phyloP scores from a whole-genome alignment of 2,329 filamentous ascomycete genomes.

The Zymoseptoria brevis region DNA sequence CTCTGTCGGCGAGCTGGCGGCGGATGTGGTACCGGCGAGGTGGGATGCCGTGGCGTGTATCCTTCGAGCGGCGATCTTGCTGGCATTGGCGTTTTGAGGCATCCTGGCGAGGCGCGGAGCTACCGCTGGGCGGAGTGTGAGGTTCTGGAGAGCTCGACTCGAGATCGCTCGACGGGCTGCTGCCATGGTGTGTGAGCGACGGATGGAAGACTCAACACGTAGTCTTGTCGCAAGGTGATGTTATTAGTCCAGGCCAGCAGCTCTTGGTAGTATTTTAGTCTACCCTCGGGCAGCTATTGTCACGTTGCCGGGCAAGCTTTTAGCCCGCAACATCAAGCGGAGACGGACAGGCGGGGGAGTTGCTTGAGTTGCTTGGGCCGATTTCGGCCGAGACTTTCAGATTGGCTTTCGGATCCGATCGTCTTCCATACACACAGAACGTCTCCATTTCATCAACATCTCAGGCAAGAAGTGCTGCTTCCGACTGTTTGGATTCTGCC shows the following conservation, averaged over 20 bases:
- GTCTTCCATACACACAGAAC: no score
- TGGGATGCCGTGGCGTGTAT: slow-evolving; percentile 51
- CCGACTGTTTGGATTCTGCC: no score
- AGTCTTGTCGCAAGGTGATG: slow-evolving; percentile 1
- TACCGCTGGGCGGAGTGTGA: slow-evolving; percentile 32
- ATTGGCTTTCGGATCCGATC: no score
- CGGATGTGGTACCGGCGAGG: slow-evolving; percentile 44
- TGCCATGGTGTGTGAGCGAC: slow-evolving; percentile 26
- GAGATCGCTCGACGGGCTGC: slow-evolving; percentile 39
- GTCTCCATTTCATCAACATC: no score
- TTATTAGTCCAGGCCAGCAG: neutral
- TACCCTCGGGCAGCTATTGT: neutral
- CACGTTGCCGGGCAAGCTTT: no score
- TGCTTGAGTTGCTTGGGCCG: no score
- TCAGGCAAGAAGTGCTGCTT: no score
- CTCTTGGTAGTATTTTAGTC: neutral
- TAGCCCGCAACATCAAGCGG: no score
- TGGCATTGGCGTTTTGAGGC: slow-evolving; percentile 29
- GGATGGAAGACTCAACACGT: neutral
- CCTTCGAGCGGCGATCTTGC: slow-evolving; percentile 36
- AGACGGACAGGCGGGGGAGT: no score
- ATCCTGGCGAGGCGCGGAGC: slow-evolving; percentile 27
- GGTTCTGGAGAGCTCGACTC: slow-evolving; percentile 33
- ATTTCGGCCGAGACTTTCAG: no score
- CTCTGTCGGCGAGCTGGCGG: slow-evolving; percentile 42